A percentile compares a stretch with the other conserved stretches of the same genome.
Evolutionary conservation across 352 stramenopile genomes (phyloP).

Genomic region (Globisporangium uncinulatum): DNA sequence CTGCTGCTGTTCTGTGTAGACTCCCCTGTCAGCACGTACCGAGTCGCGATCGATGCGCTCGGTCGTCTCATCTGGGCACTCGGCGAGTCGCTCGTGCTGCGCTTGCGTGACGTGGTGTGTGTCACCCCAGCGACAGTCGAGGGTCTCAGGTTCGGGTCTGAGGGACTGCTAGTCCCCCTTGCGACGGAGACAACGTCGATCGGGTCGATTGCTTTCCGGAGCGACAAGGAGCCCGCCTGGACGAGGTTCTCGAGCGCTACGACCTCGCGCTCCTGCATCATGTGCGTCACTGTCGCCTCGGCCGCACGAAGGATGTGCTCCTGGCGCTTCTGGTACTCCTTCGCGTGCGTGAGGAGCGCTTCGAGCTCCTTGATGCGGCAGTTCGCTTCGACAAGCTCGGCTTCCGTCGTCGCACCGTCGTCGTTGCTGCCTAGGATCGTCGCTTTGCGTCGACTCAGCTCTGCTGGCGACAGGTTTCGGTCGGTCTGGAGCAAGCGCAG

Average conservation of each 20-base stretch:
- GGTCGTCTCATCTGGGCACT: too few relatives aligned
- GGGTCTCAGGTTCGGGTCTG: too few relatives aligned
- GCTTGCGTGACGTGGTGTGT: too few relatives aligned
- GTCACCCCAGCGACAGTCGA: too few relatives aligned
- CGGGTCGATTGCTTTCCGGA: too few relatives aligned
- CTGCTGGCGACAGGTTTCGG: constrained; percentile 46
- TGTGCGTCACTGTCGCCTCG: constrained; percentile 47
- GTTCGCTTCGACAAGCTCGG: constrained; percentile 48
- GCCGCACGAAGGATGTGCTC: constrained; percentile 60
- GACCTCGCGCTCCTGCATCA: constrained; percentile 52
- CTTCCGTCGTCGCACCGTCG: constrained; percentile 28
- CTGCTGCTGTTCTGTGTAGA: too few relatives aligned
- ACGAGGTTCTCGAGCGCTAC: constrained; percentile 32
- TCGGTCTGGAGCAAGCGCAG: constrained; percentile 64
- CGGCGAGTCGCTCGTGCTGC: too few relatives aligned
- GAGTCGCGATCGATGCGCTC: too few relatives aligned
- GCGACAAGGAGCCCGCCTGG: too few relatives aligned
- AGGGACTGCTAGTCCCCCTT: too few relatives aligned
- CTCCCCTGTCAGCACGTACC: too few relatives aligned
- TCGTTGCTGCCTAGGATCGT: constrained; percentile 51
- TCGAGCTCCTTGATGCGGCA: constrained; percentile 53
- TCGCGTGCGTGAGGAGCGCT: constrained; percentile 39
- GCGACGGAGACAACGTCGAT: too few relatives aligned
- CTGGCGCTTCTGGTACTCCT: constrained; percentile 56
- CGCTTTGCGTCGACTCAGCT: constrained; percentile 57